These are phyloP conservation scores for Elsinoe arachidis DNA, from an alignment of 2,329 filamentous ascomycete genomes.

Conservation along the genomic window DNA sequence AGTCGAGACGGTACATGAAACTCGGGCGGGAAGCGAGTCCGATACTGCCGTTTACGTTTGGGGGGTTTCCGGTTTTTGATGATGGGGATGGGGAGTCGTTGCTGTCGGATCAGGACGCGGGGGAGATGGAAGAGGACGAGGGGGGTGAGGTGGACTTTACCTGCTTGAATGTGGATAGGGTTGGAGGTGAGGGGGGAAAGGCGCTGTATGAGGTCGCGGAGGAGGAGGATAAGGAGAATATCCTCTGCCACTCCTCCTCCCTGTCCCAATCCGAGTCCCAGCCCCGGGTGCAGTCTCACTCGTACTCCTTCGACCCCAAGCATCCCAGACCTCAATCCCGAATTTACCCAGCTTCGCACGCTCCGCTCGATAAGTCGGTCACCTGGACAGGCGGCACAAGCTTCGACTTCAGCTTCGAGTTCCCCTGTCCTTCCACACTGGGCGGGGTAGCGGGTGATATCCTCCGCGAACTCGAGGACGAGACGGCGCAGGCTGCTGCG, in stretches of 20 bases:
- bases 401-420: not conserved
- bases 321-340: too few relatives aligned
- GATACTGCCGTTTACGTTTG: slow-evolving; percentile 23
- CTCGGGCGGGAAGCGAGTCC: slow-evolving; percentile 33
- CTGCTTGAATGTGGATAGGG: too few relatives aligned
- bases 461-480: not conserved
- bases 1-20: slow-evolving; percentile 31
- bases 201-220: slow-evolving; percentile 12
- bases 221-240: slow-evolving; percentile 12
- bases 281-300: too few relatives aligned
- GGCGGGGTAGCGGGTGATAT: not conserved
- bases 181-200: slow-evolving; percentile 14
- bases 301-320: too few relatives aligned
- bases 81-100: slow-evolving; percentile 20
- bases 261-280: too few relatives aligned
- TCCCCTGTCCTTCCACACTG: not conserved
- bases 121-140: slow-evolving; percentile 16
- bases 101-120: slow-evolving; percentile 18
- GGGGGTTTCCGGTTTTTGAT: slow-evolving; percentile 1
- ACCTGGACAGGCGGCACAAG: not conserved
- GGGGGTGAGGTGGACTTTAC: too few relatives aligned
- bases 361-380: too few relatives aligned
- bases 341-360: too few relatives aligned
- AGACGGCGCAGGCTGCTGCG: not conserved
- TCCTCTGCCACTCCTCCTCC: slow-evolving; percentile 16